Evolutionary conservation across 2,329 filamentous ascomycete species (phyloP).

Genomic region (Paraphaeosphaeria minitans): DNA sequence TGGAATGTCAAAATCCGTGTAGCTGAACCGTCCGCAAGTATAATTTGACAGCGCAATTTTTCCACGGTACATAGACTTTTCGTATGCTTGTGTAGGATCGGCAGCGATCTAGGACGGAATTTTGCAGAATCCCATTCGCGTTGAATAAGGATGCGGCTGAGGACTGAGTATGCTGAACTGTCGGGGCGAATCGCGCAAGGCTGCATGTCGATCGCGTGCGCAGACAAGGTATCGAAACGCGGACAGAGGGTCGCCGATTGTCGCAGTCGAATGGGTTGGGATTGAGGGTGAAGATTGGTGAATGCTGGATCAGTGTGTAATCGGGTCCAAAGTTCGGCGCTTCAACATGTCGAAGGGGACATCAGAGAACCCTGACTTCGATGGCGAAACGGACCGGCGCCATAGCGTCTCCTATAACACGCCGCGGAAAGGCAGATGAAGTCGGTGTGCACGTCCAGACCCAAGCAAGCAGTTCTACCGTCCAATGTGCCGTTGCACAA

Average conservation of each 20-base stretch:
- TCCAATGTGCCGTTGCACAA: not conserved
- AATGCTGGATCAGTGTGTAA: not conserved
- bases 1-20: too few relatives aligned
- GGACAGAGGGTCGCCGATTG: not conserved
- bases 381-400: not conserved
- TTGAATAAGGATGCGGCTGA: not conserved
- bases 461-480: conserved; percentile 2
- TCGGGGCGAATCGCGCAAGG: not conserved
- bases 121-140: not conserved
- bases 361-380: not conserved
- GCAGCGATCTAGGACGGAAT: not conserved
- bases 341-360: not conserved
- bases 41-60: not conserved
- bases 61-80: not conserved
- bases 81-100: not conserved
- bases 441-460: not conserved
- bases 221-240: not conserved
- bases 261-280: not conserved
- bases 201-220: conserved; percentile 2
- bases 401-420: conserved; percentile 3
- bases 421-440: not conserved
- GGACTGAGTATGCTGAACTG: not conserved
- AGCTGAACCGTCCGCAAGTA: not conserved
- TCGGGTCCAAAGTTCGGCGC: not conserved
- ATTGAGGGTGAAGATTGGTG: not conserved